Evolutionary conservation across 148 eudicot species (phyloP), one percentile per base, ranked within the genome.

Genomic region (Vaccinium corymbosum): DNA sequence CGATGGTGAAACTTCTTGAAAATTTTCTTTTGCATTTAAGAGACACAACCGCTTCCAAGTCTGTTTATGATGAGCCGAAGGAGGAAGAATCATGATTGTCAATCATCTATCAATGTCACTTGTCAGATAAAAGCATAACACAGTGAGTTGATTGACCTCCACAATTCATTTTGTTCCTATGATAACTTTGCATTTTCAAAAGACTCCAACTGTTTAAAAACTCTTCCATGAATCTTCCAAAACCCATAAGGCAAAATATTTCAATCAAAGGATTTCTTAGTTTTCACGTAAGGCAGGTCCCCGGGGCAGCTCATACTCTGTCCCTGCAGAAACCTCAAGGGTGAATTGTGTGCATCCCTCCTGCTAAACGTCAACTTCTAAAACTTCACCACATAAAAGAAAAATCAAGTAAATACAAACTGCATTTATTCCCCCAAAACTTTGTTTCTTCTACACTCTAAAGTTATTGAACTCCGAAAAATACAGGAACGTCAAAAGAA

Each of bases 1-100:
- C 35, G 5, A n/a, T 8, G 5, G 35, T 66, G 72, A 66, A 25
- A 66, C 13, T 16, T 66, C 1, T 22, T 25, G 35, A 66, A 15
- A 66, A 66, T 25, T 66, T 66, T 12, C 16, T 66, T 27, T 10
- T 25, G 16, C 35, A 25, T 25, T 25, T 61, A 61, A 61, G 68
- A 61, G n/a, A 61, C 68, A 20, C 68, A 61, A 61, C 68, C 7
- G 59, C 59, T n/a, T 66, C 32, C 72, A 66, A 66, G 72, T 66
- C 6, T 22, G 68, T 64, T 66, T 25, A 12, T 66, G 72, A 66
- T 25, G 15, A 25, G 72, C 32, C 27, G 3, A 1, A 64, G 12
- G 70, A 64, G 70, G 70, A 64, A n/a, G 29, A 59, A 64, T 22
- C 70, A 22, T 22, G 70, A 64, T 64, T 64, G 70, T 64, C 70